Conservation (phyloP, 352 stramenopile species). For the Pythium vanterpoolii region DNA sequence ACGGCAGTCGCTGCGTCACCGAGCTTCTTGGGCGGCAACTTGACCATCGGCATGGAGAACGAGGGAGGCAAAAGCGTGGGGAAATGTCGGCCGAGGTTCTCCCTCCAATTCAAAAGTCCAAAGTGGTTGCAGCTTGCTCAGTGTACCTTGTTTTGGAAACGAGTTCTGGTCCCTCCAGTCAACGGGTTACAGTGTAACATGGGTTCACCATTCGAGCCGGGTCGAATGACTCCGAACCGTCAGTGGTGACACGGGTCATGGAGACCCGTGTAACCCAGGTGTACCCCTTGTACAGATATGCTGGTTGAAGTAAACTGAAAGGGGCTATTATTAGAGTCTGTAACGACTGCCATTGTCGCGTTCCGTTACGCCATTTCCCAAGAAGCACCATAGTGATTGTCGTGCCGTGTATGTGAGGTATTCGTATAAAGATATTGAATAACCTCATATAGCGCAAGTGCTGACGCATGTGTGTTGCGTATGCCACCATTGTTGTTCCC, state of each 20-base stretch:
- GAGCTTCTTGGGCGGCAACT: conserved; percentile 18
- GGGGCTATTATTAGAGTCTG: conserved; percentile 9
- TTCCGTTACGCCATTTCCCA: neutral
- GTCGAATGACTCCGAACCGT: no score
- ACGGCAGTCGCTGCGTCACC: conserved; percentile 8
- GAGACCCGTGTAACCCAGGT: neutral
- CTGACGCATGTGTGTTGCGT: neutral
- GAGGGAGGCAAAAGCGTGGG: neutral
- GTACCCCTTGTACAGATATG: no score
- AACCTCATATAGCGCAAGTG: neutral
- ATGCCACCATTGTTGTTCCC: neutral
- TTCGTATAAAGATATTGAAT: neutral
- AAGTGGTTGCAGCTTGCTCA: conserved; percentile 6
- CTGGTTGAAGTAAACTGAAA: conserved; percentile 19
- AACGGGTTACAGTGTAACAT: no score
- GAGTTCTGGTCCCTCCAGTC: neutral
- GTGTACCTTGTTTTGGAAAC: no score
- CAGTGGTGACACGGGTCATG: neutral
- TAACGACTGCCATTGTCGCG: neutral
- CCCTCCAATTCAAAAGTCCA: conserved; percentile 26
- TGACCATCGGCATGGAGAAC: conserved; percentile 25
- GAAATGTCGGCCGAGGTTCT: neutral
- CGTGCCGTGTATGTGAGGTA: neutral
- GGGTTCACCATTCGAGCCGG: no score
- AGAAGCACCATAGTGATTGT: neutral